Conservation (phyloP, 768 basidiomycete species). For the Auricularia auricula-judae region DNA sequence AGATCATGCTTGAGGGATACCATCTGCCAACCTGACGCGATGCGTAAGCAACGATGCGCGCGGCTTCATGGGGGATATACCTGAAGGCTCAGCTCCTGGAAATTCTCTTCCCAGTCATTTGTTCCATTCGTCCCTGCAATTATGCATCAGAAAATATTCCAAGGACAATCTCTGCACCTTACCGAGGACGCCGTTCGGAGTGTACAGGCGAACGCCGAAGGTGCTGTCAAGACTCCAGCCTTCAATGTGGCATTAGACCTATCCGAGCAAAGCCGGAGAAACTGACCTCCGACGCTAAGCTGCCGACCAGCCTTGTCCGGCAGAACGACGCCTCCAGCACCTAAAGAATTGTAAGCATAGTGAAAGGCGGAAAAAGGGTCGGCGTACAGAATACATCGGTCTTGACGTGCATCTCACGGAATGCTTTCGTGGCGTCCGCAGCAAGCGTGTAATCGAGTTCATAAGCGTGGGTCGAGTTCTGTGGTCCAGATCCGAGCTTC, state of each 20-base stretch:
- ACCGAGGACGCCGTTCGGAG: constrained; percentile 55
- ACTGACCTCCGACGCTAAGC: constrained; percentile 25
- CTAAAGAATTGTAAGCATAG: background rate
- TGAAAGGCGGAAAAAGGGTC: background rate
- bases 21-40: constrained; percentile 45
- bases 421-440: constrained; percentile 33
- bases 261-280: constrained; percentile 26
- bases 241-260: background rate
- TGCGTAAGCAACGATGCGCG: background rate
- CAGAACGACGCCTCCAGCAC: constrained; percentile 54
- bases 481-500: constrained; percentile 48
- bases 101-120: constrained; percentile 73
- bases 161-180: constrained; percentile 15
- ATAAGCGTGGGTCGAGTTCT: constrained; percentile 66
- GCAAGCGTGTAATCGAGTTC: constrained; percentile 59
- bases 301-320: constrained; percentile 63
- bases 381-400: constrained; percentile 61
- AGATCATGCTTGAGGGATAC: constrained; percentile 58
- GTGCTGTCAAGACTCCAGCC: constrained; percentile 67
- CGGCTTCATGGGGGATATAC: constrained; percentile 20
- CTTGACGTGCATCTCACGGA: constrained; percentile 69
- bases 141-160: background rate
- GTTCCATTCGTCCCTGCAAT: constrained; percentile 37
- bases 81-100: constrained; percentile 45
- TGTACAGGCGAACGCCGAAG: constrained; percentile 61